Evolutionary conservation across 208 protist species (phyloP), one percentile per base, ranked within the genome.

Genomic region (Trichomonas vaginalis): DNA sequence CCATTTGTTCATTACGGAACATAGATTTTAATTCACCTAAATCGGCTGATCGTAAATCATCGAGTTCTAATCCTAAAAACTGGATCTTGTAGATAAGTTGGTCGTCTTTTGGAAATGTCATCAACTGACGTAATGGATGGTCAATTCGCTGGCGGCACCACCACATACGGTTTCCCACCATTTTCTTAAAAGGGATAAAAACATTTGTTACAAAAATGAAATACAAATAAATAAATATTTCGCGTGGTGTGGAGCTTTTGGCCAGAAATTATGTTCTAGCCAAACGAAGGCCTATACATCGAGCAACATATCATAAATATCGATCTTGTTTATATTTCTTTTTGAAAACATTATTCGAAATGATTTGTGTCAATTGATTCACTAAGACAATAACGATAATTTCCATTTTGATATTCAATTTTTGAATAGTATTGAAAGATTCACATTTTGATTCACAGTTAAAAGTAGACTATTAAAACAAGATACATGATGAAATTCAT

Each of bases 151-250:
- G 45, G 1, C 14, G 40, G 27, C n/a, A 35, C 86, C 86, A 92
- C 86, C 86, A 92, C 40, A 92, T 48, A 39, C 46, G 39, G 45
- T 92, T 42, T 47, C 56, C 86, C 10, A 92, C 45, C 86, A 92
- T 92, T 47, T 92, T 92, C 27, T 45, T 51, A 0, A 92, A 32
- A 92, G 48, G 32, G 0, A 92, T 15, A 39, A 45, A 35, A 32
- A 92, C 48, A 14, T 45, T 92, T 10, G 45, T 32, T 12, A 92
- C 3, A 32, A 56, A 92, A 47, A 40, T 39, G 98, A 98, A 99
- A 51, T 99, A 98, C 80, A 98, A 97, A 61, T 98, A 97, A n/a
- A 99, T 95, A 37, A 97, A 97, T 42, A 99, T 99, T 96, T 99
- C 99, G 97, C 15, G 99, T 96, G 46, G 98, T 98, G 46, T 98